These are phyloP conservation scores for Peniophora sp. DNA, from an alignment of 1,284 basidiomycete genomes.

Conservation along the genomic window DNA sequence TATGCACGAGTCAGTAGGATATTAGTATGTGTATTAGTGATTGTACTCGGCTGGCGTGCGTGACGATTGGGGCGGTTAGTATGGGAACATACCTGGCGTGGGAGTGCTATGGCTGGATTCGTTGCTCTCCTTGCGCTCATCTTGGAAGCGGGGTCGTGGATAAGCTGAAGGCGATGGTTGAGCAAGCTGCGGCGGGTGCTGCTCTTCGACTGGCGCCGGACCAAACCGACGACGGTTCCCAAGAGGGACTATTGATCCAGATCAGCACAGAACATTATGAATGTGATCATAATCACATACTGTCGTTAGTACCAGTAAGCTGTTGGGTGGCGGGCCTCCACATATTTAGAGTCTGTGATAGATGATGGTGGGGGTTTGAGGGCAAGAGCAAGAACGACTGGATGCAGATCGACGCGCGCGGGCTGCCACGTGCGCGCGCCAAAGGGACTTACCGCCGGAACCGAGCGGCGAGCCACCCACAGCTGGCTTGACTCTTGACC, in stretches of 20 bases:
- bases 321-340: conserved; percentile 84
- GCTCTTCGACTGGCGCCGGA: conserved; percentile 69
- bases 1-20: conserved; percentile 7
- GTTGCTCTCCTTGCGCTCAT: conserved; percentile 40
- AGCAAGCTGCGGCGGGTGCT: conserved; percentile 71
- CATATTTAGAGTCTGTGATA: conserved; percentile 40
- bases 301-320: conserved; percentile 79
- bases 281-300: conserved; percentile 27
- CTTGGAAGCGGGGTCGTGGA: conserved; percentile 56
- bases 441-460: no score
- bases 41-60: conserved; percentile 2
- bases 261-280: no score
- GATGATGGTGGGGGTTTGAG: conserved; percentile 16
- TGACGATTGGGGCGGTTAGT: conserved; percentile 1
- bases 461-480: no score
- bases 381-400: not conserved
- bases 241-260: conserved; percentile 69
- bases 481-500: no score
- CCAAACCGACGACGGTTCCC: conserved; percentile 85
- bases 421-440: conserved; percentile 1
- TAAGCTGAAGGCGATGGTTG: conserved; percentile 79
- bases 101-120: conserved; percentile 24
- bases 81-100: conserved; percentile 24
- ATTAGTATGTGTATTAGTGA: conserved; percentile 1
- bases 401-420: conserved; percentile 10